Evolutionary conservation across 2,329 filamentous ascomycete genomes (phyloP).

Genomic region (Pseudofabraea citricarpa): DNA sequence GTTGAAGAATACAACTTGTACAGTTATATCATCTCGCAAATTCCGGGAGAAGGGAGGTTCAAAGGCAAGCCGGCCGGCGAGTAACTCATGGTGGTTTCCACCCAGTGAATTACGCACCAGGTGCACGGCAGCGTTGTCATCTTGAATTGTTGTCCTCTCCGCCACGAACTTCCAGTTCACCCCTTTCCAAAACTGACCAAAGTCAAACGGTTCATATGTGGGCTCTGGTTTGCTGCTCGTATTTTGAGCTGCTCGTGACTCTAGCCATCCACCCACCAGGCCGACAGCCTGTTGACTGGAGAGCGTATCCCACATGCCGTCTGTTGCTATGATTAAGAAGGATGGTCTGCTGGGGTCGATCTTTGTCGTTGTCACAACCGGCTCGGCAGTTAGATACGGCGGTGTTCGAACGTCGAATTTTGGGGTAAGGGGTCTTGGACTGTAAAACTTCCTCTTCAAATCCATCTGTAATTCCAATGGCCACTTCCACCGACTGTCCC

Average conservation of each 20-base stretch:
- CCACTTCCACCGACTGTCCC: constrained; percentile 68
- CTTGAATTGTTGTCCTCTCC: too few relatives aligned
- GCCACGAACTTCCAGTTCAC: constrained; percentile 50
- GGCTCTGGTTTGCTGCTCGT: background rate
- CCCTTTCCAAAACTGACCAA: background rate
- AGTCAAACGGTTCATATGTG: background rate
- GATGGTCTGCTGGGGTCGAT: constrained; percentile 41
- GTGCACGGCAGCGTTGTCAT: constrained; percentile 78
- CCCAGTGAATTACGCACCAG: constrained; percentile 77
- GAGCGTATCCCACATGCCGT: constrained; percentile 63
- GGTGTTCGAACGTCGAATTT: constrained; percentile 37
- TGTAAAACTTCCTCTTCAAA: background rate
- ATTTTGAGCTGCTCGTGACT: background rate
- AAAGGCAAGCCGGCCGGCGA: constrained; percentile 68
- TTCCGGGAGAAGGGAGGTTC: constrained; percentile 63
- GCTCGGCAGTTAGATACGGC: constrained; percentile 65
- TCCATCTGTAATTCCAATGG: constrained; percentile 31
- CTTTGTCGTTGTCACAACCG: constrained; percentile 53
- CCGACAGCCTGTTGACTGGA: constrained; percentile 52
- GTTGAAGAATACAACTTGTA: constrained; percentile 87
- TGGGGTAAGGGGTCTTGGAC: too few relatives aligned
- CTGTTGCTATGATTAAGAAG: constrained; percentile 63
- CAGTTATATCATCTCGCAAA: constrained; percentile 71
- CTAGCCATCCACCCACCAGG: constrained; percentile 34
- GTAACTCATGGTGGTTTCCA: constrained; percentile 67